Evolutionary conservation across 257 asterid genomes (phyloP).

Genomic region (Lithospermum erythrorhizon): DNA sequence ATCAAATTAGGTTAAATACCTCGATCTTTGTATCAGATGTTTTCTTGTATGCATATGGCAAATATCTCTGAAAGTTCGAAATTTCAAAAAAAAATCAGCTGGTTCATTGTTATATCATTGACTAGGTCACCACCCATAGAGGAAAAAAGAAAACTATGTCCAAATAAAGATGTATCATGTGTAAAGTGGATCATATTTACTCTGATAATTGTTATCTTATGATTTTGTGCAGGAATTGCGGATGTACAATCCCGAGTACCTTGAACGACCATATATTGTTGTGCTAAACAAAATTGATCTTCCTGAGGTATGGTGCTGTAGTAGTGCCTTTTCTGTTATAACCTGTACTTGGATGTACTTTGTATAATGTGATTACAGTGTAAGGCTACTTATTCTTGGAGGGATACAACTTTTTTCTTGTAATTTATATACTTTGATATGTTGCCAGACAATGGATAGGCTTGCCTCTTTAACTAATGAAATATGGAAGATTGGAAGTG

Average conservation of each 20-base stretch:
- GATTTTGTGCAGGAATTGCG: constrained; percentile 63
- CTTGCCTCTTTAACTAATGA: constrained; percentile 52
- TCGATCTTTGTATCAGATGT: neutral
- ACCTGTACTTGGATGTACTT: neutral
- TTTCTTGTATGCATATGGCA: neutral
- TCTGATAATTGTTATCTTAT: neutral
- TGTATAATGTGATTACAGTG: neutral
- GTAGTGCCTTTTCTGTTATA: constrained; percentile 4
- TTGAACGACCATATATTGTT: constrained; percentile 80
- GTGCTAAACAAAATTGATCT: constrained; percentile 81
- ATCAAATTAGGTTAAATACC: neutral
- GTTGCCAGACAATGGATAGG: constrained; percentile 55
- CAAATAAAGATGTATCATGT: neutral
- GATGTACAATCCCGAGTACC: constrained; percentile 95
- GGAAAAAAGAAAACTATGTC: too few relatives aligned
- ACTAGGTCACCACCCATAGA: neutral
- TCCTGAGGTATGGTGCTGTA: constrained; percentile 49
- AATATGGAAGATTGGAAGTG: constrained; percentile 56
- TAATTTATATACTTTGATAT: constrained; percentile 1
- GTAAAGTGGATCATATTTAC: neutral
- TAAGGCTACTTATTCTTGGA: neutral
- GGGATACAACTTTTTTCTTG: neutral
- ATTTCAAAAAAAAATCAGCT: too few relatives aligned
- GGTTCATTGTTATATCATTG: neutral
- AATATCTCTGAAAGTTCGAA: neutral